Evolutionary conservation across 371 early-diverging fungal species (phyloP).

Genomic region (Syncephalastrum racemosum): DNA sequence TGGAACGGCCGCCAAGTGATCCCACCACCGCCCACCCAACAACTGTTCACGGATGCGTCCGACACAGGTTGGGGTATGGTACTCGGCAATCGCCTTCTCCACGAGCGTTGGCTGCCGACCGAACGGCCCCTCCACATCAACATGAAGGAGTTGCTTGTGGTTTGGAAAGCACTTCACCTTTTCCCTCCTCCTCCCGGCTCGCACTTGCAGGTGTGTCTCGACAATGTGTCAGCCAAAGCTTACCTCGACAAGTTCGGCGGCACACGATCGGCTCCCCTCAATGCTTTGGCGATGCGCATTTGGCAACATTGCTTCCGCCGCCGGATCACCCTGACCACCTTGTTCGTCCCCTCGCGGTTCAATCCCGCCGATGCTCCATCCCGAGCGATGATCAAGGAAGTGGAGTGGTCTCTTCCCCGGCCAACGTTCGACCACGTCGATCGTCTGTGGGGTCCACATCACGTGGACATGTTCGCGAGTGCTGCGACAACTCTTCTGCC

Average conservation of each 20-base stretch:
- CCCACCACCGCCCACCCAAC: constrained; percentile 3
- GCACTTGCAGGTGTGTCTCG: constrained; percentile 14
- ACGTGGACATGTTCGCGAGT: constrained; percentile 21
- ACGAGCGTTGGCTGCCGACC: constrained; percentile 15
- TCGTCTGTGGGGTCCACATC: constrained; percentile 25
- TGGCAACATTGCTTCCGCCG: constrained; percentile 18
- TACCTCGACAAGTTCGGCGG: too few relatives aligned
- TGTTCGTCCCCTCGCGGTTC: constrained; percentile 28
- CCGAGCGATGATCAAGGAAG: constrained; percentile 16
- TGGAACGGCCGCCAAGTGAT: constrained; percentile 34
- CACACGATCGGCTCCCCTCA: constrained; percentile 21
- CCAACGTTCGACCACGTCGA: constrained; percentile 17
- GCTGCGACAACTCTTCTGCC: constrained; percentile 1
- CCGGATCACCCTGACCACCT: constrained; percentile 21
- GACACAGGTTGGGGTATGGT: constrained; percentile 27
- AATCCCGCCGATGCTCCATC: constrained; percentile 29
- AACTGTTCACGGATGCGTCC: constrained; percentile 30
- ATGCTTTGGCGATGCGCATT: constrained; percentile 14
- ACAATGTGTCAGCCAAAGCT: constrained; percentile 32
- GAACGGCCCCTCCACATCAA: background rate
- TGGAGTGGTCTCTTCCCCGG: constrained; percentile 23
- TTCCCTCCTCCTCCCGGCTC: constrained; percentile 11
- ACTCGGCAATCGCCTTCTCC: constrained; percentile 3
- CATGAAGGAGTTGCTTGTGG: constrained; percentile 15
- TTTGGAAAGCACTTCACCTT: constrained; percentile 10